Conservation (phyloP, 2,329 filamentous ascomycete species). For the Rhynchosporium graminicola region DNA sequence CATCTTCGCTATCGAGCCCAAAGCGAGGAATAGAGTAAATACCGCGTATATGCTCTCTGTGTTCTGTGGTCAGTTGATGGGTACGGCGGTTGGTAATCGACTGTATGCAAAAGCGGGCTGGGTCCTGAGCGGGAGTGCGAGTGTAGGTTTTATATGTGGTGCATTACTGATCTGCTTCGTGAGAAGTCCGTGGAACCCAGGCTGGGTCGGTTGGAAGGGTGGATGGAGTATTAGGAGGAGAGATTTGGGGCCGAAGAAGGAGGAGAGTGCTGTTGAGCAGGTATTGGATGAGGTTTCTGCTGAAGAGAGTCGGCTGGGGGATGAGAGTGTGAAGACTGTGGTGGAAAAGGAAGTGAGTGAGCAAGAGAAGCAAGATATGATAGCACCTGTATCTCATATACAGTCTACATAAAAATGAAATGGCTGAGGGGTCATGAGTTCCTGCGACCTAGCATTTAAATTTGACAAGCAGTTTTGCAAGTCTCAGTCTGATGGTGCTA, state of each 20-base stretch:
- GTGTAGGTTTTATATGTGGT: constrained; percentile 53
- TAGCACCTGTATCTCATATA: background rate
- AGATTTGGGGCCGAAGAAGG: constrained; percentile 28
- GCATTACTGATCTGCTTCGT: constrained; percentile 49
- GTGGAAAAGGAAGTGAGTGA: background rate
- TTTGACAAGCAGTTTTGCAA: no score
- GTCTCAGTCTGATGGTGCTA: no score
- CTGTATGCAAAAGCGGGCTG: constrained; percentile 58
- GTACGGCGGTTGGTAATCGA: constrained; percentile 59
- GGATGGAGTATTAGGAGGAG: constrained; percentile 51
- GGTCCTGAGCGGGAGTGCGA: constrained; percentile 56
- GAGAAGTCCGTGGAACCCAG: constrained; percentile 56
- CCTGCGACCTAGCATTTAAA: background rate
- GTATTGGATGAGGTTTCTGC: constrained; percentile 26
- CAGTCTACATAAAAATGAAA: background rate
- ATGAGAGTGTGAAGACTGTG: background rate
- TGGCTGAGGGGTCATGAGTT: background rate
- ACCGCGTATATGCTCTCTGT: constrained; percentile 79
- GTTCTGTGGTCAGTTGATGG: constrained; percentile 75
- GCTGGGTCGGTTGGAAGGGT: constrained; percentile 62
- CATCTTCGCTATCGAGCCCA: constrained; percentile 71
- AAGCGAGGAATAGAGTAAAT: constrained; percentile 73
- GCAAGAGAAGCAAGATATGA: background rate
- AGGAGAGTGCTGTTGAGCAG: constrained; percentile 26
- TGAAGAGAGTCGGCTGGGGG: constrained; percentile 9